Evolutionary conservation across 441 rosid species (phyloP).

Genomic region (Gossypium davidsonii): DNA sequence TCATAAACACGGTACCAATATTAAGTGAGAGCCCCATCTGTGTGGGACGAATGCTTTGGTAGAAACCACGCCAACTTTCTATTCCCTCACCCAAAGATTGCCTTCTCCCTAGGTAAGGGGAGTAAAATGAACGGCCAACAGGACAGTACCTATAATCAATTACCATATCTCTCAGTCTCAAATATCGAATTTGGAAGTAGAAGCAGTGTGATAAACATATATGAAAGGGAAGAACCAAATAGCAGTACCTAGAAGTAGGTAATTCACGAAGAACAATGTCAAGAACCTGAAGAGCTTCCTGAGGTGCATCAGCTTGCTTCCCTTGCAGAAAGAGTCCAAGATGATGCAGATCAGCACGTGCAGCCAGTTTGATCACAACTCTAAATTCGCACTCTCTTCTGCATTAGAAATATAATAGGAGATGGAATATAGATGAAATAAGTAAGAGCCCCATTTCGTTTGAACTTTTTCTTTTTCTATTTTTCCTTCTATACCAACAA

Average conservation of each 20-base stretch:
- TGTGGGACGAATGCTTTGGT: conserved; percentile 96
- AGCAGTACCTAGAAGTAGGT: conserved; percentile 61
- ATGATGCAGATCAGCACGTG: conserved; percentile 88
- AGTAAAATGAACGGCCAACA: conserved; percentile 87
- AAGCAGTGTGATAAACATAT: neutral
- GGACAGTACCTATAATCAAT: conserved; percentile 58
- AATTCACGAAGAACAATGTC: conserved; percentile 94
- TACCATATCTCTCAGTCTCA: neutral
- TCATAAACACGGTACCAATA: conserved; percentile 40
- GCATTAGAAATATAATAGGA: conserved; percentile 19
- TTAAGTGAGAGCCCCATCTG: conserved; percentile 91
- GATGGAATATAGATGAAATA: neutral
- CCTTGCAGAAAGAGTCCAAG: conserved; percentile 81
- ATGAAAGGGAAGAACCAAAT: conserved; percentile 11
- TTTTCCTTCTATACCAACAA: neutral
- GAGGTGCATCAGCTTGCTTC: conserved; percentile 88
- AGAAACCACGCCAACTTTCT: conserved; percentile 98
- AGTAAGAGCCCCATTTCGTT: neutral
- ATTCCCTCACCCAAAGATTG: conserved; percentile 84
- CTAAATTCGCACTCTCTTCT: conserved; percentile 76
- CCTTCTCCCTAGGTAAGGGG: conserved; percentile 77
- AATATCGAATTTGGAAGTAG: neutral
- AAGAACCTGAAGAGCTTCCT: conserved; percentile 92
- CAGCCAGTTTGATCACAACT: conserved; percentile 79
- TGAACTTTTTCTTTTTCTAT: neutral